Evolutionary conservation across 768 basidiomycete genomes (phyloP), one percentile per base, ranked within the genome.

Genomic region (Tricholoma furcatifolium): DNA sequence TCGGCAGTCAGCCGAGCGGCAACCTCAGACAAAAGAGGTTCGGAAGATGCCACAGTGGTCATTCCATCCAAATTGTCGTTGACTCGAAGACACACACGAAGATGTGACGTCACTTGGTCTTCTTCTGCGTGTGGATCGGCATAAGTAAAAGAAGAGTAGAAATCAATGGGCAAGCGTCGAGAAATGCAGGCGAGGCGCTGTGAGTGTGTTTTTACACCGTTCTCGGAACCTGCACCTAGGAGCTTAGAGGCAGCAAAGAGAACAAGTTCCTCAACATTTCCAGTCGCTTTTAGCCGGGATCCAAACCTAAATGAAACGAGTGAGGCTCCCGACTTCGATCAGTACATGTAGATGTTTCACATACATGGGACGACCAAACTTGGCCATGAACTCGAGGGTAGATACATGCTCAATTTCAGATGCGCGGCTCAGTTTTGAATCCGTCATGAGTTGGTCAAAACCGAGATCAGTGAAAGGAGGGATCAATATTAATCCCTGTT

Each of bases 21-120:
- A 17, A 63, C 66, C 52, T 67, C 67, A 2, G 64, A 55, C 5
- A 68, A n/a, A 59, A 58, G n/a, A n/a, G n/a, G n/a, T n/a, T n/a
- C n/a, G n/a, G n/a, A n/a, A n/a, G n/a, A n/a, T n/a, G n/a, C n/a
- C 9, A 57, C 34, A 14, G 65, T 67, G 32, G 50, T 46, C 51
- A 64, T 53, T 27, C 30, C 51, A 38, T 63, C 50, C 32, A 60
- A 53, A 6, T 47, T 51, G 30, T 44, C 31, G 30, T 47, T 55
- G 17, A 65, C 58, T 17, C 58, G 59, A 17, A 66, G 52, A 50
- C 61, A 66, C 17, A 72, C 51, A 15, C 70, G 65, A 66, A 70
- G 62, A 53, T 70, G 70, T 1, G 56, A 44, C 47, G 65, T 63
- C 6, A 72, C 68, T 51, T 69, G 67, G 41, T 7, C 51, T 51